Base-by-base conservation (phyloP, 805 yeast genomes). In the Ogataea paradorogensis region DNA sequence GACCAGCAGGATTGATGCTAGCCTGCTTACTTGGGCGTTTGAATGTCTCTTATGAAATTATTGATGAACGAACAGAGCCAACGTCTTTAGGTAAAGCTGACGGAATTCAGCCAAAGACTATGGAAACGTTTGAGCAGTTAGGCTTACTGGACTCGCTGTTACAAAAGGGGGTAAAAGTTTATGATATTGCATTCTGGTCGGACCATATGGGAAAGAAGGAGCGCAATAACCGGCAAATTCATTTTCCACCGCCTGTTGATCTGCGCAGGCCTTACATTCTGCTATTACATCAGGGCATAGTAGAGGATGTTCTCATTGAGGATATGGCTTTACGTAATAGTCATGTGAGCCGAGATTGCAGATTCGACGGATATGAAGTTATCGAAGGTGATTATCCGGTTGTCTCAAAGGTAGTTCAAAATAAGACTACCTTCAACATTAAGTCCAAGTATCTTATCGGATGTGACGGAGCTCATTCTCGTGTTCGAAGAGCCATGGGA, bases 271-370 rank as follows among this genome's bases (percentile, higher is more conserved):
- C 49, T 3, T 45, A 21, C 30, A 38, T 45, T 27, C 24, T 45
- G 21, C 33, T 45, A 11, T 11, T 35, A 14, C 49, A 45, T 33
- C 49, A 45, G 24, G 49, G 49, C 9, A 38, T 45, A 41, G 44
- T 53, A 7, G 56, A 55, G 27, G 51, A 47, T 18, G 16, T 56
- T 10, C 47, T 53, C n/a, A 69, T 67, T 11, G 57, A 63, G 10
- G 80, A 75, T 40, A 33, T 56, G 7, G 44, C 53, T 2, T 62
- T 61, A 21, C 66, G 50, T 46, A 76, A 78, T 1, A 68, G 72
- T 9, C 30, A 24, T 15, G 53, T 53, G 1, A 38, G 33, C 9
- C 44, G 50, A 4, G 36, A 40, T 15, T 21, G 13, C 8, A 29
- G 28, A 21, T 42, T 45, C 30, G 33, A 8, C 6, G 11, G 23